Evolutionary conservation across 495 filamentous ascomycete genomes (phyloP).

Genomic region (Hypoxylon fragiforme): DNA sequence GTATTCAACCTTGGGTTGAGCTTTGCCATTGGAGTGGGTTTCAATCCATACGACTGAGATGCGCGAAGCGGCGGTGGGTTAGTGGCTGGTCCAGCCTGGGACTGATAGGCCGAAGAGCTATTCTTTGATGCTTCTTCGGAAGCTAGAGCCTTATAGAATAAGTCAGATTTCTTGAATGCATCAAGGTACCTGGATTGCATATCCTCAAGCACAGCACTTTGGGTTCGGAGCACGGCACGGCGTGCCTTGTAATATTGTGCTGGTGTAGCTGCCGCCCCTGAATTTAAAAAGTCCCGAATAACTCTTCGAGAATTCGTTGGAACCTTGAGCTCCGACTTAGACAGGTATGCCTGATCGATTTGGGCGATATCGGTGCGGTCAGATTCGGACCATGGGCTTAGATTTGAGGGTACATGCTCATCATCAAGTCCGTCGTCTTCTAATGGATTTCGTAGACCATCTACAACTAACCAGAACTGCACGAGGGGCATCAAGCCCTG

Average conservation of each 20-base stretch:
- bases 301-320: conserved; percentile 64
- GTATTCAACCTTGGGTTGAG: conserved; percentile 43
- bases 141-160: conserved; percentile 94
- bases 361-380: conserved; percentile 86
- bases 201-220: conserved; percentile 79
- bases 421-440: conserved; percentile 82
- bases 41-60: conserved; percentile 41
- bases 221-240: conserved; percentile 76
- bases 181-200: conserved; percentile 79
- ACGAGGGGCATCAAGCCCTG: conserved; percentile 83
- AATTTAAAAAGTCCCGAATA: conserved; percentile 77
- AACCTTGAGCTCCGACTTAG: conserved; percentile 77
- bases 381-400: conserved; percentile 74
- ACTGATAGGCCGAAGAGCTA: conserved; percentile 24
- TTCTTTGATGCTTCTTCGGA: conserved; percentile 75
- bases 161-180: conserved; percentile 85
- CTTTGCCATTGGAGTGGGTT: conserved; percentile 45
- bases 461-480: conserved; percentile 98
- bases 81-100: conserved; percentile 29
- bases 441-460: conserved; percentile 93
- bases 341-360: conserved; percentile 87
- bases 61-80: conserved; percentile 38
- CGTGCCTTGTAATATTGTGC: conserved; percentile 83
- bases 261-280: conserved; percentile 71
- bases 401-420: conserved; percentile 60